Evolutionary conservation across 768 basidiomycete species (phyloP), one percentile per base, ranked within the genome.

Genomic region (Fistulinella prunicolor): DNA sequence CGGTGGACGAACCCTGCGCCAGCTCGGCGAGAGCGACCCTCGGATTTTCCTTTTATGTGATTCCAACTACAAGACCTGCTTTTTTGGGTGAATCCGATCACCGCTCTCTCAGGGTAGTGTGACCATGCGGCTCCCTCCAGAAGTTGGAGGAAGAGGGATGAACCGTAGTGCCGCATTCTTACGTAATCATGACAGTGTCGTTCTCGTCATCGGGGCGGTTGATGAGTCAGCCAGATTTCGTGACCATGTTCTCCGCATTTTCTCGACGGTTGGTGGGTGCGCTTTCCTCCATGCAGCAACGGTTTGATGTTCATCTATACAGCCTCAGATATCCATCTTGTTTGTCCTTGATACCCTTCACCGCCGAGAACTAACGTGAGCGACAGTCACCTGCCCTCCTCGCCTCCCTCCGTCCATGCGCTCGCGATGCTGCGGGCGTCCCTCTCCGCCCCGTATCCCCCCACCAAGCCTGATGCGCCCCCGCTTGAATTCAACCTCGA

Each of bases 401-500:
- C 85, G 0, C 82, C 85, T 0, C 78, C 82, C 0, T 89, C 88
- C 0, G 72, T 56, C 13, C 74, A 78, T 57, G 85, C 86, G 0
- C 70, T 90, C 6, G 70, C 68, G 2, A 65, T 88, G 16, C 73
- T 90, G 10, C 76, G 78, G 6, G 69, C 78, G 0, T 77, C 88
- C 0, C 61, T 85, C 0, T 78, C 83, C 0, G 64, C 63, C 0
- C 78, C 86, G 0, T 90, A 85, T 60, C 87, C 88, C 9, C 73
- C 80, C 0, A 66, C 64, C 7, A 75, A 72, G 16, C 56, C 73
- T 0, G 57, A 66, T 4, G 72, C 72, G 0, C 62, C 72, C 3
- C 83, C 88, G 0, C 77, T 90, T 14, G 66, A 77, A 12, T 90
- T 86, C 70, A 75, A 85, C 47, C 78, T 90, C 17, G 82, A 87